Base-by-base conservation (phyloP, 331 rosid genomes). In the Quercus phellos region DNA sequence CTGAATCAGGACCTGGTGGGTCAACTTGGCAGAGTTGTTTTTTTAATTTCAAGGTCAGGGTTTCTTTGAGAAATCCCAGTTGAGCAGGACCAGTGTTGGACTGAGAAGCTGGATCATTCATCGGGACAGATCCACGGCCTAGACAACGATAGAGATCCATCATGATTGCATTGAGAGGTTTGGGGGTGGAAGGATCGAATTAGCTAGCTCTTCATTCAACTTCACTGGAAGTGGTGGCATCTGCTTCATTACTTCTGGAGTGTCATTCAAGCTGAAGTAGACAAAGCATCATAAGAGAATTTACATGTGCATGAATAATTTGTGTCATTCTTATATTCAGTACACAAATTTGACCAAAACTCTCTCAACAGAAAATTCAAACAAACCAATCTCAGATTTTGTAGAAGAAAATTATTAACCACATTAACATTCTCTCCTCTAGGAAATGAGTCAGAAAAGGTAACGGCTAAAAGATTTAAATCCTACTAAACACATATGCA, bases 171-270 rank as follows among this genome's bases (percentile, higher is more conserved):
- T 81, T 8, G 83, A 88, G 74, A 87, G 86, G 74, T 75, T 80
- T 13, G 90, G 53, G 63, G 81, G 91, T 43, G 91, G 94, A 70
- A 93, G 94, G 70, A 95, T 87, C 74, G 92, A 85, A 85, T 84
- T 89, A 8, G 94, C 94, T 35, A 95, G 87, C 76, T 93, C 99
- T n/a, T 91, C 98, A 61, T 95, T 91, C 85, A 95, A 79, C 88
- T 95, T 95, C 87, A 86, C 94, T 0, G 98, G 96, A 81, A 92
- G 94, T 4, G 97, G 94, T 2, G 97, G 97, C 99, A 92, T 92
- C 85, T 95, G 96, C 92, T 95, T 95, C 99, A 95, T 92, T 77
- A 91, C 93, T 54, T 90, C 96, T 1, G 99, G 97, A 43, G 77
- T 77, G 83, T 95, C 97, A 30, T 79, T 86, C 82, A 90, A 79